phyloP scores from a whole-genome alignment of 2,329 filamentous ascomycete species.

The Aspergillus uvarum region DNA sequence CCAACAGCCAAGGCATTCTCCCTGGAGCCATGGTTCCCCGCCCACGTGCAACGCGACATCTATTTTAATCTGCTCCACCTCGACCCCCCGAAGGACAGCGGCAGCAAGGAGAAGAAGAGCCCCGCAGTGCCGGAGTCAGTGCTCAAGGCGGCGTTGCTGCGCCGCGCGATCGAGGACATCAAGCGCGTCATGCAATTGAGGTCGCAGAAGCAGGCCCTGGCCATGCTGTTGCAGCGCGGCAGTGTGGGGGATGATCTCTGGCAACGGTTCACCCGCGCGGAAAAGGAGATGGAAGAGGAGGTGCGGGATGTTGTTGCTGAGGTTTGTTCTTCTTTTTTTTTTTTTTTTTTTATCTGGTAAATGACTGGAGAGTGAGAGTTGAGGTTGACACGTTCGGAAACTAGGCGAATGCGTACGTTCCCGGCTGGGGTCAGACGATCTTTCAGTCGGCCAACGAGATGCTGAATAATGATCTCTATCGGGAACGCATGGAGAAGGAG shows the following conservation, averaged over 20 bases:
- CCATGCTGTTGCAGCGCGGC: slow-evolving; percentile 78
- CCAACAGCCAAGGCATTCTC: slow-evolving; percentile 70
- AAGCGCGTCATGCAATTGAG: slow-evolving; percentile 85
- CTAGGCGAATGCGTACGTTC: slow-evolving; percentile 84
- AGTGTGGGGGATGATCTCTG: slow-evolving; percentile 95
- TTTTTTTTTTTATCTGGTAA: background rate
- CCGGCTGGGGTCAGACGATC: slow-evolving; percentile 89
- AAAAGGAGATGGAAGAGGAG: slow-evolving; percentile 98
- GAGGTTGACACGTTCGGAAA: background rate
- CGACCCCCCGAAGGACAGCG: slow-evolving; percentile 48
- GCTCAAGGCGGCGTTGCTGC: slow-evolving; percentile 81
- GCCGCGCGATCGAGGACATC: slow-evolving; percentile 90
- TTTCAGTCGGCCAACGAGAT: slow-evolving; percentile 99
- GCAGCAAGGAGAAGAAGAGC: slow-evolving; percentile 61
- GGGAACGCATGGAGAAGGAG: slow-evolving; percentile 72
- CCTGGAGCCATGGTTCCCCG: slow-evolving; percentile 90
- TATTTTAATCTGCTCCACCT: slow-evolving; percentile 91
- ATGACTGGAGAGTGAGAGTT: too few relatives aligned
- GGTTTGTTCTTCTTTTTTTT: slow-evolving; percentile 50
- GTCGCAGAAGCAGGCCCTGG: slow-evolving; percentile 82
- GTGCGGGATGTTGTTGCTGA: slow-evolving; percentile 90
- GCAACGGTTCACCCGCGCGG: slow-evolving; percentile 85
- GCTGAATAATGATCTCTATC: slow-evolving; percentile 75
- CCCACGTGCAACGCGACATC: slow-evolving; percentile 87
- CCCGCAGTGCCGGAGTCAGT: slow-evolving; percentile 76